Base-by-base conservation (phyloP, 2,329 filamentous ascomycete species). In the Aspergillus floridensis region DNA sequence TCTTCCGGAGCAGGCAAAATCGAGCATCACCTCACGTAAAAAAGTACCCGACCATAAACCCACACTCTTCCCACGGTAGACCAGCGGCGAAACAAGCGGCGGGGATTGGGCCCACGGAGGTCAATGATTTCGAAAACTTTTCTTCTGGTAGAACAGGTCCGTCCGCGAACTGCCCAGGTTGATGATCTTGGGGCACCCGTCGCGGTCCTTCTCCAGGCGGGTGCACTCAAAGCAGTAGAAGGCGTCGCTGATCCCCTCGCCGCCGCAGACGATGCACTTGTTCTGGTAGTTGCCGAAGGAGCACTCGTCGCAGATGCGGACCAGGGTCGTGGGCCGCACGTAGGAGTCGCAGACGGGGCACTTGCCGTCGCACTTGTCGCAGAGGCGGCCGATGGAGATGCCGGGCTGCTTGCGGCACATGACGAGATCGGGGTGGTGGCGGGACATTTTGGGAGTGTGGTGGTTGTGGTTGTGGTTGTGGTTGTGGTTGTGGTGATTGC, bases 181-280 rank as follows among this genome's bases (percentile, higher is more conserved):
- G 74, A 99, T 98, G 78, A 99, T 99, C 86, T 99, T 99, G 56
- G 95, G 95, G 77, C 95, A 99, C 2, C 95, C 95, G 74, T 99
- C 95, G 62, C 95, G 84, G 75, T 99, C 95, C 79, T 98, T 99
- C 76, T 99, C 95, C 16, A 99, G 81, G 7, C 95, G 86, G 60
- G 95, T 99, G 76, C 95, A 99, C 79, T 99, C 95, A 74, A 98
- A 98, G 82, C 95, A 99, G 82, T 99, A 99, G 78, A 98, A 98
- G 53, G 95, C 95, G 76, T 99, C 95, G 35, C 90, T 95, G 75
- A 99, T 99, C 31, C 95, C 95, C 80, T 98, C 95, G 69, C 95
- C 95, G 75, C 95, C 95, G 79, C 95, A 99, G 48, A 99, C 95
- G 68, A 99, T 92, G 76, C 95, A 99, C 79, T 99, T 99, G 82